A percentile compares a stretch with the other conserved stretches of the same genome.
These are phyloP conservation scores for Colletotrichum cereale DNA, from an alignment of 2,329 filamentous ascomycete genomes.

Conservation along the genomic window DNA sequence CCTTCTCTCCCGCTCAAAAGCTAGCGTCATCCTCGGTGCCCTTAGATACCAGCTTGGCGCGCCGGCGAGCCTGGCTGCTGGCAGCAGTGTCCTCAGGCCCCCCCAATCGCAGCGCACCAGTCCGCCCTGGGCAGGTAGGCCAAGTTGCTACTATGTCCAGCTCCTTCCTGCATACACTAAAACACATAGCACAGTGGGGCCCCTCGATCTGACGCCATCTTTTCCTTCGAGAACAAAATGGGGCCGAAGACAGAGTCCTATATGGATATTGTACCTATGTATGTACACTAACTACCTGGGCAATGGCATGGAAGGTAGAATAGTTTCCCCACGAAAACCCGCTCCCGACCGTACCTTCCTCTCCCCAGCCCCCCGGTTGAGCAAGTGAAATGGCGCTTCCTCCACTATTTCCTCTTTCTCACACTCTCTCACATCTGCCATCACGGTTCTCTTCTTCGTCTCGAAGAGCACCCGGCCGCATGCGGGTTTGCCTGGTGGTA, in stretches of 20 bases:
- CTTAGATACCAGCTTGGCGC: conserved; percentile 22
- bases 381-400: neutral
- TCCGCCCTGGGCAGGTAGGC: neutral
- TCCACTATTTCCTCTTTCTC: neutral
- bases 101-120: neutral
- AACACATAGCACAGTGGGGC: conserved; percentile 8
- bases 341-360: neutral
- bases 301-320: neutral
- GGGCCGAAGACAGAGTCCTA: neutral
- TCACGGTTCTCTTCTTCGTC: conserved; percentile 29
- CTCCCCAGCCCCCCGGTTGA: neutral
- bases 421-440: conserved; percentile 13
- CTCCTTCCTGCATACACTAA: neutral
- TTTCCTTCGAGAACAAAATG: conserved; percentile 40
- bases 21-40: neutral
- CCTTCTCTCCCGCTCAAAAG: neutral
- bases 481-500: conserved; percentile 31
- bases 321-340: conserved; percentile 36
- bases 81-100: conserved; percentile 1
- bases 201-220: conserved; percentile 37
- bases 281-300: neutral
- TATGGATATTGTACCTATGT: too few relatives aligned
- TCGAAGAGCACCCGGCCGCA: conserved; percentile 15
- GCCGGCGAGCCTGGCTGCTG: conserved; percentile 12
- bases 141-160: too few relatives aligned